Percentiles rank a stretch among this genome's conserved stretches.
Conservation (phyloP, 202 grass and related monocot genomes). For the Musa balbisiana region DNA sequence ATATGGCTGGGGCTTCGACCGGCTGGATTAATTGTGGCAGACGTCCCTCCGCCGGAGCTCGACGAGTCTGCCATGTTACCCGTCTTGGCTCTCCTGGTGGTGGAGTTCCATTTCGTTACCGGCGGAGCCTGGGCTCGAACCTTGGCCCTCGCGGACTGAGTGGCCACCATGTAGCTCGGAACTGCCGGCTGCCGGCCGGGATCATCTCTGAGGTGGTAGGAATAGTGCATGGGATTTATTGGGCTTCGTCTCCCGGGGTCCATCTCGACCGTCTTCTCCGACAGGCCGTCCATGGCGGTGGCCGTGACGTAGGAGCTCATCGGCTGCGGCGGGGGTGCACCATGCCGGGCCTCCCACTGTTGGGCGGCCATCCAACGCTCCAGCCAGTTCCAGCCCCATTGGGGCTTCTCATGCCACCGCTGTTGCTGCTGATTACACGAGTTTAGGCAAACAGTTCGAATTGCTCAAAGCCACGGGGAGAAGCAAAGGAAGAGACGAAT, state of each 20-base stretch:
- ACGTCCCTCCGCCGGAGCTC: conserved; percentile 7
- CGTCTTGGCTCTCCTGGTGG: neutral
- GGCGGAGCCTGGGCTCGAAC: conserved; percentile 24
- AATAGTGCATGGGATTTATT: neutral
- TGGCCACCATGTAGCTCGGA: conserved; percentile 79
- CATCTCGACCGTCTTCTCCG: conserved; percentile 54
- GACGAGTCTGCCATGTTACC: conserved; percentile 19
- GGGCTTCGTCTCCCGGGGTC: conserved; percentile 30
- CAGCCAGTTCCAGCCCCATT: conserved; percentile 60
- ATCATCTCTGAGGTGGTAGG: neutral
- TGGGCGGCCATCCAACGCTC: conserved; percentile 57
- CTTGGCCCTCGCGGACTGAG: conserved; percentile 73
- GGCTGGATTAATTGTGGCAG: neutral
- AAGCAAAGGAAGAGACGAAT: neutral
- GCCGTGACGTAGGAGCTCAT: conserved; percentile 14
- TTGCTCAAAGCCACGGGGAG: too few relatives aligned
- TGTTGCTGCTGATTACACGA: conserved; percentile 20
- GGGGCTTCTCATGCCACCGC: conserved; percentile 32
- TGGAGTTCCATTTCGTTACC: conserved; percentile 4
- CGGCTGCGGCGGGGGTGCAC: neutral
- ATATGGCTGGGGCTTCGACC: neutral
- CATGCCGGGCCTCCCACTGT: conserved; percentile 21
- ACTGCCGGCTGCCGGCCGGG: neutral
- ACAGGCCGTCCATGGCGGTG: conserved; percentile 32
- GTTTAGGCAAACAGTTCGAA: neutral